phyloP scores from a whole-genome alignment of 805 yeast genomes.

The Zygosaccharomyces gambellarensis region DNA sequence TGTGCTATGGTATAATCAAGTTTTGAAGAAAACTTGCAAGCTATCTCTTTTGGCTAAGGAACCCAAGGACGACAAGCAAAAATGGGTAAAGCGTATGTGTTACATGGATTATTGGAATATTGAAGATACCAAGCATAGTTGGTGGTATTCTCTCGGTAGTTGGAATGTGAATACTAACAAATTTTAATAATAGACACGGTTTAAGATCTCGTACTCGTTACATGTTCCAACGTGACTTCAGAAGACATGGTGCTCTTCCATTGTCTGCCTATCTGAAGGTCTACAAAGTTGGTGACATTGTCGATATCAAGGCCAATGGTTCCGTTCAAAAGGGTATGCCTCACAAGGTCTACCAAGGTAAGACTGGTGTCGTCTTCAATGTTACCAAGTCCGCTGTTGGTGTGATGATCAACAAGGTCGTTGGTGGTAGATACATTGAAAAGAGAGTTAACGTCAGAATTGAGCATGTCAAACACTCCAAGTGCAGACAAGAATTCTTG shows the following conservation, averaged over 20 bases:
- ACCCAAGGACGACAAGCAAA: slow-evolving; percentile 34
- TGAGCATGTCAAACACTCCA: slow-evolving; percentile 99
- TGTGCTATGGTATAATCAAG: not conserved
- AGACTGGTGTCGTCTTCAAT: slow-evolving; percentile 98
- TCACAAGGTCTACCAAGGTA: slow-evolving; percentile 99
- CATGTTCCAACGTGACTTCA: slow-evolving; percentile 99
- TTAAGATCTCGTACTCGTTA: slow-evolving; percentile 99
- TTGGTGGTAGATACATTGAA: slow-evolving; percentile 98
- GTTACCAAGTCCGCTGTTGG: slow-evolving; percentile 98
- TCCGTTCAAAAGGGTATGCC: slow-evolving; percentile 99
- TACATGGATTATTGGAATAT: not conserved
- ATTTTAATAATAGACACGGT: slow-evolving; percentile 66
- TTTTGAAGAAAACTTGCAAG: slow-evolving; percentile 1
- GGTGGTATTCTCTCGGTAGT: not conserved
- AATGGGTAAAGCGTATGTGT: slow-evolving; percentile 41
- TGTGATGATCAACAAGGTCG: slow-evolving; percentile 96
- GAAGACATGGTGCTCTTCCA: slow-evolving; percentile 87
- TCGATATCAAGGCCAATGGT: slow-evolving; percentile 99
- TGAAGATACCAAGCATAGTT: not conserved
- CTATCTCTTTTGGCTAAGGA: slow-evolving; percentile 3
- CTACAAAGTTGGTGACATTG: slow-evolving; percentile 99
- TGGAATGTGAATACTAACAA: slow-evolving; percentile 6
- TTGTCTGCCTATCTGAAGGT: slow-evolving; percentile 95
- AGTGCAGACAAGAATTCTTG: slow-evolving; percentile 98
- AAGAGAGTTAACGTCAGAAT: slow-evolving; percentile 98